These are phyloP conservation scores for Sergeia podlipaevii DNA, from an alignment of 208 protist species.

Conservation along the genomic window DNA sequence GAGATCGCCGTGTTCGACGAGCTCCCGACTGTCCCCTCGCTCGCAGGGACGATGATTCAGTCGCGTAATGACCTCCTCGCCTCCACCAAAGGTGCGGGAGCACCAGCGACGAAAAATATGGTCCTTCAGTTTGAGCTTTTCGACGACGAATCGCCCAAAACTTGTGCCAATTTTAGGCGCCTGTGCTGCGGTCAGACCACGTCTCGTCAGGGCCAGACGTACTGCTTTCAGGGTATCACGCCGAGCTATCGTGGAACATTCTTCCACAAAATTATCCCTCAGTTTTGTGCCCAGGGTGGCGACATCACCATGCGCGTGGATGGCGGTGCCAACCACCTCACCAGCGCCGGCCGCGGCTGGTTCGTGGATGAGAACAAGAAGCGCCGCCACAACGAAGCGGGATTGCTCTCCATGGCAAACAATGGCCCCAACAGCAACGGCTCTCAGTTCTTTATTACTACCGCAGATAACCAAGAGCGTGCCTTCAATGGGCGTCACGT, in stretches of 20 bases:
- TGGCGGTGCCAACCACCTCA: slow-evolving; percentile 83
- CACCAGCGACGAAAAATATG: slow-evolving; percentile 17
- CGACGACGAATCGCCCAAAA: slow-evolving; percentile 71
- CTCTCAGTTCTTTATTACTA: slow-evolving; percentile 94
- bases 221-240: slow-evolving; percentile 59
- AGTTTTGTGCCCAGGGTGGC: slow-evolving; percentile 92
- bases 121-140: slow-evolving; percentile 74
- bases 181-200: slow-evolving; percentile 49
- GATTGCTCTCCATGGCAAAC: slow-evolving; percentile 90
- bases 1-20: slow-evolving; percentile 54
- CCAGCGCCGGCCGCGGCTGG: slow-evolving; percentile 75
- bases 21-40: slow-evolving; percentile 65
- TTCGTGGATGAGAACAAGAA: slow-evolving; percentile 94
- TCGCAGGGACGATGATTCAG: slow-evolving; percentile 63
- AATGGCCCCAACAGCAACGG: slow-evolving; percentile 92
- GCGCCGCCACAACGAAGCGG: slow-evolving; percentile 80
- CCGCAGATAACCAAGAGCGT: slow-evolving; percentile 38
- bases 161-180: slow-evolving; percentile 72
- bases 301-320: slow-evolving; percentile 95
- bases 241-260: slow-evolving; percentile 83
- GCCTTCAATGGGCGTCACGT: slow-evolving; percentile 64
- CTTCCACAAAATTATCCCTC: slow-evolving; percentile 91
- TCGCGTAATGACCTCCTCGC: slow-evolving; percentile 25
- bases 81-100: slow-evolving; percentile 46
- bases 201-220: slow-evolving; percentile 31